Conservation (phyloP, 139 green algal species). For the Trebouxia sp. region DNA sequence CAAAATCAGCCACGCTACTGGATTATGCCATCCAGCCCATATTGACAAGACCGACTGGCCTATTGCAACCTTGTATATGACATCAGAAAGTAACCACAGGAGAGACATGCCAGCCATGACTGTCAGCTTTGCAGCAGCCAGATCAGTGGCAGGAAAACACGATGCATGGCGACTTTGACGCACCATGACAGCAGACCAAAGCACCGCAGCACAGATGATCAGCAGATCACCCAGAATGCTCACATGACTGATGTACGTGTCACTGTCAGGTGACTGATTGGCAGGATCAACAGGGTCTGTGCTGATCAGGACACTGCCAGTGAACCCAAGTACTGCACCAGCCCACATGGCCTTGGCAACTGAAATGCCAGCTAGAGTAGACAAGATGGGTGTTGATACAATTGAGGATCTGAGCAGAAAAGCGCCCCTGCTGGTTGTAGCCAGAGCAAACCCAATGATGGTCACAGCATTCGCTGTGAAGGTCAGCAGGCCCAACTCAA, state of each 20-base stretch:
- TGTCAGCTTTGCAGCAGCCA: slow-evolving; percentile 28
- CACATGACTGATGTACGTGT: not conserved
- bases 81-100: slow-evolving; percentile 5
- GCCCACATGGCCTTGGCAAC: slow-evolving; percentile 25
- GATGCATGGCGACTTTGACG: slow-evolving; percentile 32
- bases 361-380: slow-evolving; percentile 29
- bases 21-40: slow-evolving; percentile 26
- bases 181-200: slow-evolving; percentile 36
- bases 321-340: slow-evolving; percentile 24
- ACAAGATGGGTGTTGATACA: slow-evolving; percentile 31
- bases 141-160: not conserved
- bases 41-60: not conserved
- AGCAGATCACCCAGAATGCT: slow-evolving; percentile 28
- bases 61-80: not conserved
- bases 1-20: slow-evolving; percentile 31
- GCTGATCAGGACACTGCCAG: slow-evolving; percentile 23
- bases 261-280: not conserved
- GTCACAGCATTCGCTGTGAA: slow-evolving; percentile 30
- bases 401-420: slow-evolving; percentile 49
- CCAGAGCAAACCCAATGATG: slow-evolving; percentile 35
- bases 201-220: slow-evolving; percentile 15
- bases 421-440: slow-evolving; percentile 35
- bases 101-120: slow-evolving; percentile 28
- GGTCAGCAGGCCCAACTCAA: slow-evolving; percentile 23
- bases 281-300: slow-evolving; percentile 10